Evolutionary conservation across 345 rosid genomes (phyloP), one percentile per base, ranked within the genome.

Genomic region (Excoecaria cochinchinensis): DNA sequence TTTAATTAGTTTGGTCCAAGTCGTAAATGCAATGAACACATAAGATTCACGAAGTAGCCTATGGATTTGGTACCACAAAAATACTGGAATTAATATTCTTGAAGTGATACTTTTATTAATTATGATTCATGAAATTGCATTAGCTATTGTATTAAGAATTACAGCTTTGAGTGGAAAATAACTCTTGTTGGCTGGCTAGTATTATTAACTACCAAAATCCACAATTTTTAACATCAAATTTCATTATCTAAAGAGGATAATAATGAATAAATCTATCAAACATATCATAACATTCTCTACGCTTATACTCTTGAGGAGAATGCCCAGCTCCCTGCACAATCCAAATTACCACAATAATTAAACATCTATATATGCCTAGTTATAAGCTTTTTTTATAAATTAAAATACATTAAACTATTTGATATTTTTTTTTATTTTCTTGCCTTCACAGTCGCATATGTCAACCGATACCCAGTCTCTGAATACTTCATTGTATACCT

Each of bases 251-350:
- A 24, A 76, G 60, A 2, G 79, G 62, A 36, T 61, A 64, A 5
- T 68, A 68, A 7, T 72, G 64, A 22, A 83, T 39, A 81, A 83
- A 83, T 7, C 86, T 69, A 8, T 51, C 17, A 3, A 68, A n/a
- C 84, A 83, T 83, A 13, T 64, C 78, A 36, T 55, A 44, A 36
- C 82, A 67, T 66, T 83, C 82, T 36, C 25, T 48, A 4, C 84
- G 84, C 73, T 51, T 83, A 71, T 78, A 77, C 52, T 77, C 82
- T n/a, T 80, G 75, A 21, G 79, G 83, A 8, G 79, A 71, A 56
- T 83, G 86, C 5, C 81, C 81, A 11, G 39, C 86, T 71, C 86
- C 83, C 86, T 83, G 38, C 44, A 56, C 17, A 63, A n/a, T 6
- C 1, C 14, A 4, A 22, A 46, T 4, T 6, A 31, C 17, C 19